Evolutionary conservation across 495 filamentous ascomycete species (phyloP).

Genomic region (Trichoderma virens): DNA sequence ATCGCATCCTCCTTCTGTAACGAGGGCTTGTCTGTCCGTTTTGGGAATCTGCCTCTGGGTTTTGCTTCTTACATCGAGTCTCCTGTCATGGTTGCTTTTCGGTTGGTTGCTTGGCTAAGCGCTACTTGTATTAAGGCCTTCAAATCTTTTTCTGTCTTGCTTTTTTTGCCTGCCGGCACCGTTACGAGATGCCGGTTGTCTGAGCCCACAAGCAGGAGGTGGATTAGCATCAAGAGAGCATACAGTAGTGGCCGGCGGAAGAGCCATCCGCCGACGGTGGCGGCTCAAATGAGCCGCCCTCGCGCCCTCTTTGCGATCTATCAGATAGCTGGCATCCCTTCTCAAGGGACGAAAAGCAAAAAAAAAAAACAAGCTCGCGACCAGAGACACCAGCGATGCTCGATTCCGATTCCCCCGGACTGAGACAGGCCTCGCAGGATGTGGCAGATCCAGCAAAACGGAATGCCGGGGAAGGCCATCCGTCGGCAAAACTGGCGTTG

Average conservation of each 20-base stretch:
- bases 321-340: background rate
- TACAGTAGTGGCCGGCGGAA: background rate
- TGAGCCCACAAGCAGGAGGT: background rate
- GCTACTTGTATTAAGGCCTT: background rate
- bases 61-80: background rate
- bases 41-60: background rate
- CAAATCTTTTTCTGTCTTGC: background rate
- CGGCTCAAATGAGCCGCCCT: background rate
- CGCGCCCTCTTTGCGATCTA: background rate
- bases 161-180: background rate
- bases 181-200: background rate
- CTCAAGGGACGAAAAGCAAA: background rate
- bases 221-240: background rate
- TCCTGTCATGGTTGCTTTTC: background rate
- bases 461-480: slow-evolving; percentile 6
- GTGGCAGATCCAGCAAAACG: slow-evolving; percentile 5
- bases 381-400: background rate
- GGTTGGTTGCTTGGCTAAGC: background rate
- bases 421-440: background rate
- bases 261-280: background rate
- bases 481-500: background rate
- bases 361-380: too few relatives aligned
- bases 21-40: background rate
- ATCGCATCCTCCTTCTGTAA: background rate
- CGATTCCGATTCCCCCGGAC: background rate